Percentiles rank a stretch among this genome's conserved stretches.
phyloP scores from a whole-genome alignment of 202 grass and related monocot genomes.

The Musa balbisiana region DNA sequence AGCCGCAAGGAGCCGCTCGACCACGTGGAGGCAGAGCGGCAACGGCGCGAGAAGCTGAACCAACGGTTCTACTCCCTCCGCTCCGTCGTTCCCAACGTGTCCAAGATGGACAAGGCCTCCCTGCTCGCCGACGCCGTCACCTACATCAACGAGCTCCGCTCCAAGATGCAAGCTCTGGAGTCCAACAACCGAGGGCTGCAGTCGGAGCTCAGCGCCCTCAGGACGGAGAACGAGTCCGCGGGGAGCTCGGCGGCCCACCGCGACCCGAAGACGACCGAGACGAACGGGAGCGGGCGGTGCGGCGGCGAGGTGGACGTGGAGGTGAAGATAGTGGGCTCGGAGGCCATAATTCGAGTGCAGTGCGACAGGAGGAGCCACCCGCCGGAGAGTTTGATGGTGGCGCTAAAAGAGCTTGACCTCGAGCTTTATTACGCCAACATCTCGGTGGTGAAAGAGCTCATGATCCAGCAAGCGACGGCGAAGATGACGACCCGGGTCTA shows the following conservation, averaged over 20 bases:
- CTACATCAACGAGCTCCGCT: constrained; percentile 12
- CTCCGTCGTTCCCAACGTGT: constrained; percentile 12
- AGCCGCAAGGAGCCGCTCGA: constrained; percentile 4
- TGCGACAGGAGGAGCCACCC: not conserved
- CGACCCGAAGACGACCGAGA: not conserved
- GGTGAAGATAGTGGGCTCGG: constrained; percentile 14
- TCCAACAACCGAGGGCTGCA: not conserved
- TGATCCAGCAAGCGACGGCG: constrained; percentile 4
- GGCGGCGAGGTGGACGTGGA: constrained; percentile 1
- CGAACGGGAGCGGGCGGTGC: not conserved
- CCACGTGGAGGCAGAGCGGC: constrained; percentile 17
- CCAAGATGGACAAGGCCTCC: constrained; percentile 25
- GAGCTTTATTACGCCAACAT: constrained; percentile 3
- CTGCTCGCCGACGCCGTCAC: constrained; percentile 7
- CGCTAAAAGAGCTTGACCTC: not conserved
- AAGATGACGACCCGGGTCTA: constrained; percentile 5
- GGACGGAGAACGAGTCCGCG: not conserved
- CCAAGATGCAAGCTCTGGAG: constrained; percentile 2
- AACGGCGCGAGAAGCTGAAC: constrained; percentile 18
- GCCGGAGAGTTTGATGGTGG: not conserved
- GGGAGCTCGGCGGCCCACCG: not conserved
- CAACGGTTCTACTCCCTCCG: constrained; percentile 13
- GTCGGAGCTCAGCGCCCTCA: not conserved
- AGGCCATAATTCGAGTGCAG: constrained; percentile 14
- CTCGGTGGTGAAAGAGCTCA: constrained; percentile 10